These are phyloP conservation scores for Ustulina deusta DNA, from an alignment of 2,329 filamentous ascomycete genomes.

Conservation along the genomic window DNA sequence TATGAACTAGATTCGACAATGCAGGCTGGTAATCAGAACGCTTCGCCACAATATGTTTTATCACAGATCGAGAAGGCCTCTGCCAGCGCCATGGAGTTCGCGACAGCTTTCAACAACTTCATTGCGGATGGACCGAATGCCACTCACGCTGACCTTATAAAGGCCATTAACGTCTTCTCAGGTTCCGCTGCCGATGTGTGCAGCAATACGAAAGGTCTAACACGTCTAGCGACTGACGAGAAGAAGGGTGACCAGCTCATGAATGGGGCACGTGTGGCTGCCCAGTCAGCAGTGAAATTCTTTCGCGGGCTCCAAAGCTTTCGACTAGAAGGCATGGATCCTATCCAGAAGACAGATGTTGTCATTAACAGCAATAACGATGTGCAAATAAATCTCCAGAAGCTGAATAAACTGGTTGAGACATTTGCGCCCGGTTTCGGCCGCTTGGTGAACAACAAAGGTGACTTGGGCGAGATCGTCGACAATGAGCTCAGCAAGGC, in stretches of 20 bases:
- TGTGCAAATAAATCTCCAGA: slow-evolving; percentile 92
- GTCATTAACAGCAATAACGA: slow-evolving; percentile 98
- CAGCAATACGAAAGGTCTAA: slow-evolving; percentile 95
- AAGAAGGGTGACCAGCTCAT: slow-evolving; percentile 91
- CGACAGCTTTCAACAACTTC: slow-evolving; percentile 97
- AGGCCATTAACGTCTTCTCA: slow-evolving; percentile 89
- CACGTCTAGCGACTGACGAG: slow-evolving; percentile 91
- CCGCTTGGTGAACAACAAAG: slow-evolving; percentile 81
- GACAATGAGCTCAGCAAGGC: slow-evolving; percentile 93
- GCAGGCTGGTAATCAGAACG: slow-evolving; percentile 99
- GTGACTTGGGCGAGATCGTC: slow-evolving; percentile 92
- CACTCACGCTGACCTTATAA: slow-evolving; percentile 90
- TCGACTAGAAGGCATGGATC: slow-evolving; percentile 89
- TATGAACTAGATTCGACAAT: slow-evolving; percentile 98
- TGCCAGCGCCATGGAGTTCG: slow-evolving; percentile 94
- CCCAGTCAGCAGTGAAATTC: slow-evolving; percentile 89
- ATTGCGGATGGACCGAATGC: slow-evolving; percentile 96
- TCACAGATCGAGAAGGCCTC: slow-evolving; percentile 98
- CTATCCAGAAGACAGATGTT: slow-evolving; percentile 93
- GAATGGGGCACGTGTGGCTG: slow-evolving; percentile 84
- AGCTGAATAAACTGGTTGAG: slow-evolving; percentile 92
- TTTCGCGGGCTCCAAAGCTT: slow-evolving; percentile 96
- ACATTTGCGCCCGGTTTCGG: slow-evolving; percentile 88
- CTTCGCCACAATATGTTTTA: slow-evolving; percentile 91
- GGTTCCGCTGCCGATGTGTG: slow-evolving; percentile 93